Evolutionary conservation across 2,329 filamentous ascomycete species (phyloP).

Genomic region (Orbilia brochopaga): DNA sequence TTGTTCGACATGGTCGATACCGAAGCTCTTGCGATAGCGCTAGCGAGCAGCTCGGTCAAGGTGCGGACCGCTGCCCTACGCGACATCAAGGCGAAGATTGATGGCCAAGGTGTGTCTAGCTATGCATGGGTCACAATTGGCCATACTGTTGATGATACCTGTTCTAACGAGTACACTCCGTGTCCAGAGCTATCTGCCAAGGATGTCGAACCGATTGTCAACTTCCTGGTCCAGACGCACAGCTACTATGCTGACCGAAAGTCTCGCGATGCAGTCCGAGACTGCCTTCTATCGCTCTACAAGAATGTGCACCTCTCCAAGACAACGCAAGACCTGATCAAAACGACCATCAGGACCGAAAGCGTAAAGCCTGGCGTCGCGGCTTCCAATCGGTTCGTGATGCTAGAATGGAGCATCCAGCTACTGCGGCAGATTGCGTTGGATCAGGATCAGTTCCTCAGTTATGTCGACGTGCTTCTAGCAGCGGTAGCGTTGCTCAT

Average conservation of each 20-base stretch:
- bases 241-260: constrained; percentile 82
- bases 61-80: constrained; percentile 52
- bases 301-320: constrained; percentile 65
- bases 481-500: constrained; percentile 73
- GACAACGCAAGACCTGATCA: constrained; percentile 67
- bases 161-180: constrained; percentile 59
- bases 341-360: constrained; percentile 73
- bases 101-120: constrained; percentile 34
- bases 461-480: constrained; percentile 67
- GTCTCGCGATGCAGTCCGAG: constrained; percentile 81
- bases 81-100: constrained; percentile 52
- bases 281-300: constrained; percentile 75
- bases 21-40: constrained; percentile 17
- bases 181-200: constrained; percentile 58
- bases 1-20: constrained; percentile 30
- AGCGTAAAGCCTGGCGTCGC: constrained; percentile 78
- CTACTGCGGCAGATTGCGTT: constrained; percentile 73
- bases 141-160: constrained; percentile 54
- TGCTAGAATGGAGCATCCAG: constrained; percentile 83
- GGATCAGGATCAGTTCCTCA: constrained; percentile 69
- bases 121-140: constrained; percentile 26
- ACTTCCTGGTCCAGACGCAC: constrained; percentile 83
- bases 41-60: constrained; percentile 39
- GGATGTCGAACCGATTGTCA: constrained; percentile 66
- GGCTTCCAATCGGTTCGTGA: constrained; percentile 78